These are phyloP conservation scores for Fusarium praegraminearum DNA, from an alignment of 2,329 filamentous ascomycete genomes.

Conservation along the genomic window DNA sequence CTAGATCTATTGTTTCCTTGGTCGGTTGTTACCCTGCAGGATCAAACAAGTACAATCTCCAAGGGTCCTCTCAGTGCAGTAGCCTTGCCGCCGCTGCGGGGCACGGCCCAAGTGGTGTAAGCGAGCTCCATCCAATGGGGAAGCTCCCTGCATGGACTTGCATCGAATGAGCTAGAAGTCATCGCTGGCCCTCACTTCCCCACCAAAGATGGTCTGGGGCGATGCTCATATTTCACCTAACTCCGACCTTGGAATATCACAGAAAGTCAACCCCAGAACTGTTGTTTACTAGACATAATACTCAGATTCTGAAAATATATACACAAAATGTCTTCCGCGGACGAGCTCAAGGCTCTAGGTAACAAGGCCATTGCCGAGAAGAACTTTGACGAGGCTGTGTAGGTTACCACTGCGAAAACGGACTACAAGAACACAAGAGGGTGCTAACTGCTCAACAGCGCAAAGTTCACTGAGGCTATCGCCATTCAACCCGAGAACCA, in stretches of 20 bases:
- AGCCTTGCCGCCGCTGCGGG: constrained; percentile 36
- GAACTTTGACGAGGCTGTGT: constrained; percentile 97
- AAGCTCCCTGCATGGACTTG: constrained; percentile 43
- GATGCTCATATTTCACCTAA: constrained; percentile 40
- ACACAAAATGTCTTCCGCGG: constrained; percentile 67
- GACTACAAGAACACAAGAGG: constrained; percentile 1
- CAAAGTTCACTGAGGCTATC: constrained; percentile 95
- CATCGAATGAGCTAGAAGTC: constrained; percentile 61
- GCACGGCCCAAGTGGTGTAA: constrained; percentile 19
- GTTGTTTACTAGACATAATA: constrained; percentile 10
- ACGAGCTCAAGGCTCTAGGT: constrained; percentile 94
- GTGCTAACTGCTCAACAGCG: constrained; percentile 63
- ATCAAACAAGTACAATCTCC: constrained; percentile 3
- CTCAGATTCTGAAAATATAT: constrained; percentile 23
- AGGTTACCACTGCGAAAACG: constrained; percentile 57
- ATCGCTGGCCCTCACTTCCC: constrained; percentile 50
- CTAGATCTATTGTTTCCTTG: constrained; percentile 21
- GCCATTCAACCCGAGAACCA: constrained; percentile 89
- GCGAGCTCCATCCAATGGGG: constrained; percentile 49
- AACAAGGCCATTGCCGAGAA: constrained; percentile 99
- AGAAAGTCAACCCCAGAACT: constrained; percentile 21
- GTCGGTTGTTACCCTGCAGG: constrained; percentile 34
- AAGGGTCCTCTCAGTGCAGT: constrained; percentile 30
- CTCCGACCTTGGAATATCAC: constrained; percentile 37
- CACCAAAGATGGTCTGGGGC: constrained; percentile 46